Conservation (phyloP, 352 stramenopile species). For the Hyphochytrium catenoides region DNA sequence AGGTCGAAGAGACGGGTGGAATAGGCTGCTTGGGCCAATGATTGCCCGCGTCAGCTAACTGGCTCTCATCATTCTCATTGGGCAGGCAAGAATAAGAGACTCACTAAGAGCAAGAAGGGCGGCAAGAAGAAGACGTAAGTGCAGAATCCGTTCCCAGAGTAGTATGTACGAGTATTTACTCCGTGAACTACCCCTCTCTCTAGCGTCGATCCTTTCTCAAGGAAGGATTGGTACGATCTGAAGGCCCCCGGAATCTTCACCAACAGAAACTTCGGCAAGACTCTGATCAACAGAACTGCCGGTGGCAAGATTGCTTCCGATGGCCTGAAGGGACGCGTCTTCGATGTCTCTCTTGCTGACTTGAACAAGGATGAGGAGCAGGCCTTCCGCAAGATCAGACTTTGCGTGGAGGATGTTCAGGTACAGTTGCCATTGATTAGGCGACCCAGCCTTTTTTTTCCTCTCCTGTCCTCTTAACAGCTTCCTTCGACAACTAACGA, state of each 20-base stretch:
- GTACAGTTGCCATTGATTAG: no score
- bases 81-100: constrained; percentile 67
- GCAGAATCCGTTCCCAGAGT: background rate
- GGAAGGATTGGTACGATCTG: constrained; percentile 93
- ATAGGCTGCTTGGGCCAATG: background rate
- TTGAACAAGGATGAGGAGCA: constrained; percentile 96
- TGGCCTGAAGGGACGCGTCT: constrained; percentile 91
- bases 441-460: no score
- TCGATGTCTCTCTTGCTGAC: constrained; percentile 95
- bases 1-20: background rate
- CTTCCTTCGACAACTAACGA: no score
- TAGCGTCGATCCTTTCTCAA: constrained; percentile 92
- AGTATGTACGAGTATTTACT: background rate
- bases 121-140: constrained; percentile 75
- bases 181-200: background rate
- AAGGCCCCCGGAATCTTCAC: constrained; percentile 95
- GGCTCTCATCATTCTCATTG: background rate
- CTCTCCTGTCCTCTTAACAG: no score
- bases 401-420: constrained; percentile 95
- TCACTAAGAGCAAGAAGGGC: constrained; percentile 73
- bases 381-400: constrained; percentile 95
- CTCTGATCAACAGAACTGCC: constrained; percentile 92
- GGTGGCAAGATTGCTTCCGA: constrained; percentile 93
- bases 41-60: background rate
- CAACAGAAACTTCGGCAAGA: constrained; percentile 91